Conservation (phyloP, 108 stramenopile genomes). For the Fragilariopsis cylindrus region DNA sequence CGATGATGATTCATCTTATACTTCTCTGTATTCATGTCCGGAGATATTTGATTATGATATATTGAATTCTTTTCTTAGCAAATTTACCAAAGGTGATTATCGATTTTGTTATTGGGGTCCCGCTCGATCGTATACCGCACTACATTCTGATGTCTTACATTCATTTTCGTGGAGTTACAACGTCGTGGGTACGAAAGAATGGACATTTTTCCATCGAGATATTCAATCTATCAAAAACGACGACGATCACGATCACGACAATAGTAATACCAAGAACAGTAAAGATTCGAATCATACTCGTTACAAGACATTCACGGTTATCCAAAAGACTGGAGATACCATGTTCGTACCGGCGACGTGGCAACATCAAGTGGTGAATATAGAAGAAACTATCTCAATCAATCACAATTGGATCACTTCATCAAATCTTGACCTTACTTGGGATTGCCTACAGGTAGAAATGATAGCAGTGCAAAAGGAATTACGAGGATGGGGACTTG, state of each 20-base stretch:
- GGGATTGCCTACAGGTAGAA: conserved; percentile 60
- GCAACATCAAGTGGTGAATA: conserved; percentile 83
- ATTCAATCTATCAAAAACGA: not conserved
- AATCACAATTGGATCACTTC: conserved; percentile 91
- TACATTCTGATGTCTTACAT: conserved; percentile 87
- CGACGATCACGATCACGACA: conserved; percentile 1
- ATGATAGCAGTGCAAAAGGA: conserved; percentile 60
- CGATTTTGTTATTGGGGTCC: conserved; percentile 90
- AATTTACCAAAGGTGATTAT: conserved; percentile 70
- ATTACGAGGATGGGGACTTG: conserved; percentile 44
- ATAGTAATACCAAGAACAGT: conserved; percentile 1
- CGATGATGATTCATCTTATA: not conserved
- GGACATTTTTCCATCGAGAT: conserved; percentile 63
- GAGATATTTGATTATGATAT: conserved; percentile 53
- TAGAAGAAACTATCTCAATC: conserved; percentile 75
- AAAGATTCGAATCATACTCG: not conserved
- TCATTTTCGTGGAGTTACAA: conserved; percentile 89
- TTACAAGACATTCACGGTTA: conserved; percentile 33
- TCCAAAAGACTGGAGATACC: conserved; percentile 69
- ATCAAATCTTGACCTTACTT: conserved; percentile 48
- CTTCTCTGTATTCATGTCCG: conserved; percentile 55
- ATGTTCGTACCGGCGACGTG: conserved; percentile 85
- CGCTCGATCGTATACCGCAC: conserved; percentile 46
- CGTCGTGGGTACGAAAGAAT: conserved; percentile 78
- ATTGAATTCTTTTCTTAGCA: conserved; percentile 53